These are phyloP conservation scores for Trichosporon asahii DNA, from an alignment of 1,284 basidiomycete species.

Conservation along the genomic window DNA sequence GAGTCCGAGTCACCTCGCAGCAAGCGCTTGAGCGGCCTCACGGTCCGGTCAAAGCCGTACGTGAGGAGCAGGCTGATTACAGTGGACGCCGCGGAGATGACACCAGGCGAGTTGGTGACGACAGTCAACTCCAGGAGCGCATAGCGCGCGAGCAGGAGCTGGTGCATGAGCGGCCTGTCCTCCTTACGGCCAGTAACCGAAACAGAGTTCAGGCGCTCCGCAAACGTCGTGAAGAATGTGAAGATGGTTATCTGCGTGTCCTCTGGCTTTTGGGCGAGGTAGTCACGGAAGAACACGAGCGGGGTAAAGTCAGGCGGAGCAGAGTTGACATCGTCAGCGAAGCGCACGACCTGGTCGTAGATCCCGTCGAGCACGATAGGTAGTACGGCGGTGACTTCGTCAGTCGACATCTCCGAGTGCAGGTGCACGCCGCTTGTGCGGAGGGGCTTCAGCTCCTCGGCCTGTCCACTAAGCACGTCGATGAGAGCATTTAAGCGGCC, in stretches of 20 bases:
- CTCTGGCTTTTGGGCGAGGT: constrained; percentile 10
- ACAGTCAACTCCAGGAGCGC: constrained; percentile 60
- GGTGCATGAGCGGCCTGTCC: constrained; percentile 18
- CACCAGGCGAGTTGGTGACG: constrained; percentile 4
- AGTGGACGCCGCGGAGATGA: constrained; percentile 29
- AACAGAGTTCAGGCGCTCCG: background rate
- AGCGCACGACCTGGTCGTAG: constrained; percentile 16
- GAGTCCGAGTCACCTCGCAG: constrained; percentile 45
- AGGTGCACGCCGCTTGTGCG: constrained; percentile 26
- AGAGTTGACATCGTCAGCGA: constrained; percentile 17
- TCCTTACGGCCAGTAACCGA: constrained; percentile 14
- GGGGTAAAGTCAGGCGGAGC: constrained; percentile 17
- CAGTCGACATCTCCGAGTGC: constrained; percentile 25
- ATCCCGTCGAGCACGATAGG: constrained; percentile 34
- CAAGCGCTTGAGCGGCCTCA: constrained; percentile 52
- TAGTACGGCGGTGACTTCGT: constrained; percentile 27
- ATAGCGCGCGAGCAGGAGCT: constrained; percentile 59
- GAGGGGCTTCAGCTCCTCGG: constrained; percentile 14
- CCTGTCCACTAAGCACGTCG: constrained; percentile 12
- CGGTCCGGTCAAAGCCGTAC: constrained; percentile 58
- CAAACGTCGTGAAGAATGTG: background rate
- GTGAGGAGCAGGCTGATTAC: constrained; percentile 59
- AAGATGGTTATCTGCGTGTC: background rate
- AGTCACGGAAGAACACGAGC: constrained; percentile 30
- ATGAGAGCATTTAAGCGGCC: constrained; percentile 26